Base-by-base conservation (phyloP, 192 early-diverging fungal genomes). In the Obelidium mucronatum region DNA sequence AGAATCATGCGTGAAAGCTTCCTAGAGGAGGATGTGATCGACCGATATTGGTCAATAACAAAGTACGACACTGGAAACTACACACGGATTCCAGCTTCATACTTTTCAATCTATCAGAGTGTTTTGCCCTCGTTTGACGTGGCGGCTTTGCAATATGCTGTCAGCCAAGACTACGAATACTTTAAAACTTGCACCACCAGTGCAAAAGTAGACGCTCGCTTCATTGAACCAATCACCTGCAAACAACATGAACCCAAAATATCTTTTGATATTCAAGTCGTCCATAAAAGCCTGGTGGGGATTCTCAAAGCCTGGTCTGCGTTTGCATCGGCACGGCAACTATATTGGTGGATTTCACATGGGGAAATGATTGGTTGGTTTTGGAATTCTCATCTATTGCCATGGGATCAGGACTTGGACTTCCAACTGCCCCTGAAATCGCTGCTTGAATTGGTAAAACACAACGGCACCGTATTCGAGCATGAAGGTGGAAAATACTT, bases 341-440 rank as follows among this genome's bases (percentile, higher is more conserved):
- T 76, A 4, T 24, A 26, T 6, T 58, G 61, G 75, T 76, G 75
- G 75, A 54, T 71, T 22, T n/a, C 66, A 13, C 65, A 76, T 40
- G 75, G 75, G 6, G 67, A 39, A 34, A 33, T 76, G 52, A n/a
- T 76, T 15, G 64, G 66, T 15, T 76, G 44, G 40, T 71, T 71
- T 36, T 76, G 75, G 75, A 76, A 71, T 58, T 37, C 30, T 26
- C 33, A 31, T 1, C 19, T 76, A 24, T 53, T 76, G 28, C 75
- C 75, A 17, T 76, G 75, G 75, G 75, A 85, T 69, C 44, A 68
- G 19, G 84, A 85, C 63, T 63, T 82, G 13, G 74, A 76, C 37
- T 55, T 76, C 55, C 74, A 76, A 63, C 36, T 76, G 44, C 34
- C 63, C 15, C 53, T 51, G 30, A 19, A 8, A 5, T 33, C 31